Evolutionary conservation across 768 basidiomycete genomes (phyloP), one percentile per base, ranked within the genome.

Genomic region (Phylloporus sp.): DNA sequence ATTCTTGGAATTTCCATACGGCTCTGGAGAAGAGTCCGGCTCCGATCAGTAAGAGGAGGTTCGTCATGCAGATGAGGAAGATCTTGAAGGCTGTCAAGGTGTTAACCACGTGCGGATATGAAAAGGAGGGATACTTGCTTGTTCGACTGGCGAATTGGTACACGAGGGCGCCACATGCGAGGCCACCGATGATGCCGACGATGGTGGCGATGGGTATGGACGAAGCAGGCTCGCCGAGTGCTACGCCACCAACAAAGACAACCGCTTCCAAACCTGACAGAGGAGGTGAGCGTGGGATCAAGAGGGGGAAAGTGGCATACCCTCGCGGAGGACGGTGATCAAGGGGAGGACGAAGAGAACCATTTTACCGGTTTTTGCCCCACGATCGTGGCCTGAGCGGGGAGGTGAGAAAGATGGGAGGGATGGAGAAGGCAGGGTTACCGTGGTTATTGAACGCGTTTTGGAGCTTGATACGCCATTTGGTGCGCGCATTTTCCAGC

Each of bases 321-420:
- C 94, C 73, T 98, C 95, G 51, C 94, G 83, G 27, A 98, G 71
- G 37, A 99, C 90, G 9, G 94, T 95, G 60, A 98, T 79, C 48
- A 95, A 68, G 0, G 95, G 95, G 6, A 99, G 76, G 24, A 94
- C 57, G 72, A 99, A 90, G 37, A 99, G 76, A 0, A 84, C 79
- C 86, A 90, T 98, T 71, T 83, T 88, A 3, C 86, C 80, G 1
- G 81, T 73, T 45, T 59, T 72, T 4, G 79, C 69, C 8, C 70
- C 56, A 4, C 73, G 65, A 41, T 81, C 78, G 35, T 70, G 73
- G 17, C 71, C 80, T 71, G 31, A 9, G 8, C 24, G 33, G 20
- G 17, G 7, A 7, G 0, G 29, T 47, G 9, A 49, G 42, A 10
- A 33, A 10, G 1, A 26, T 21, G 52, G 24, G 14, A 32, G 7